A percentile compares a stretch with the other conserved stretches of the same genome.
Evolutionary conservation across 768 basidiomycete species (phyloP).

Genomic region (Cubamyces lactineus): DNA sequence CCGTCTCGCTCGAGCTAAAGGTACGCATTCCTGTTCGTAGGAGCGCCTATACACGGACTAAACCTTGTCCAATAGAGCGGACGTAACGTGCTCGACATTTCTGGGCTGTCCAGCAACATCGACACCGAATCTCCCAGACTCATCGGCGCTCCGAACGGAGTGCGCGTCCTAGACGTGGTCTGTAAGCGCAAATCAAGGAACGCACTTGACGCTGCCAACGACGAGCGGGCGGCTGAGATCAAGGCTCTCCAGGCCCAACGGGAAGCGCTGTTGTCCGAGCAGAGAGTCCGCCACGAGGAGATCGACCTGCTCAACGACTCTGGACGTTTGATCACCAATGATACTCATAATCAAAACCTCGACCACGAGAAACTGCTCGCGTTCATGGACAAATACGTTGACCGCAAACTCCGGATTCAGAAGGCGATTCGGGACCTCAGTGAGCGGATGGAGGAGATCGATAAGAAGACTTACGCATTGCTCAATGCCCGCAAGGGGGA

Average conservation of each 20-base stretch:
- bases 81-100: slow-evolving; percentile 54
- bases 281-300: slow-evolving; percentile 44
- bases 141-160: slow-evolving; percentile 46
- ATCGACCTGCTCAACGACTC: slow-evolving; percentile 47
- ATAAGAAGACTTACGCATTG: slow-evolving; percentile 7
- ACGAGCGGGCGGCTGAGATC: slow-evolving; percentile 37
- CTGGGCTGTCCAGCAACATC: slow-evolving; percentile 50
- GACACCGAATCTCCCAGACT: slow-evolving; percentile 58
- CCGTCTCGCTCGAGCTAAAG: slow-evolving; percentile 51
- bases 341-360: slow-evolving; percentile 44
- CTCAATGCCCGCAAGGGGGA: slow-evolving; percentile 6
- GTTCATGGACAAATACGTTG: slow-evolving; percentile 48
- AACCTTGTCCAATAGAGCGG: slow-evolving; percentile 45
- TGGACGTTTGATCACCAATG: slow-evolving; percentile 44
- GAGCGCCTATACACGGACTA: background rate
- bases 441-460: slow-evolving; percentile 43
- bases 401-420: slow-evolving; percentile 41
- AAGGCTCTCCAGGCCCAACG: slow-evolving; percentile 39
- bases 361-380: slow-evolving; percentile 35
- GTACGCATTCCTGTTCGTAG: slow-evolving; percentile 34
- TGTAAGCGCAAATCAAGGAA: slow-evolving; percentile 37
- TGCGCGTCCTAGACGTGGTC: slow-evolving; percentile 58
- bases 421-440: slow-evolving; percentile 39
- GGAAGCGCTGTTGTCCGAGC: slow-evolving; percentile 41
- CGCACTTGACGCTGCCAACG: slow-evolving; percentile 31